A percentile compares a stretch with the other conserved stretches of the same genome.
phyloP scores from a whole-genome alignment of 2,329 filamentous ascomycete species.

The Talaromyces sp. region DNA sequence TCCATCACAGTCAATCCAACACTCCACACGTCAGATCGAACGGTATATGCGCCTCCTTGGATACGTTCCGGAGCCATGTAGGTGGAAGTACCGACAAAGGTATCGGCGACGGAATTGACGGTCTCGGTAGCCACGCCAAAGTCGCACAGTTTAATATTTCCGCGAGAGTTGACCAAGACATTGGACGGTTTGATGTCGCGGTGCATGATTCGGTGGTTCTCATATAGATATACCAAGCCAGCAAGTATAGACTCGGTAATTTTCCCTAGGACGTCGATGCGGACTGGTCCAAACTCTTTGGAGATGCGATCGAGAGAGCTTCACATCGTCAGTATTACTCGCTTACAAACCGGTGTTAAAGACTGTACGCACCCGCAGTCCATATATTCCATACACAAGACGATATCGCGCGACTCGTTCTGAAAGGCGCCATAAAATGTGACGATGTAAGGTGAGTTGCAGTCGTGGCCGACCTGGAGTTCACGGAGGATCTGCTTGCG shows the following conservation, averaged over 20 bases:
- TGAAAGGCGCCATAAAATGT: constrained; percentile 97
- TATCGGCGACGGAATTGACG: constrained; percentile 96
- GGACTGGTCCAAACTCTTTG: constrained; percentile 88
- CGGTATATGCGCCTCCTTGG: constrained; percentile 92
- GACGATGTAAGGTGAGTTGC: constrained; percentile 94
- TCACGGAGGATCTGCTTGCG: constrained; percentile 96
- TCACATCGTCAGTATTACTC: constrained; percentile 23
- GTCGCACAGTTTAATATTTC: constrained; percentile 95
- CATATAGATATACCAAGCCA: constrained; percentile 91
- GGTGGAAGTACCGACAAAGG: constrained; percentile 95
- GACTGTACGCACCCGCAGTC: constrained; percentile 77
- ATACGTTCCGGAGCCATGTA: constrained; percentile 99
- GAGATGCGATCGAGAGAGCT: constrained; percentile 93
- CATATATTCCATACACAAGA: constrained; percentile 99
- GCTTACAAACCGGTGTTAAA: background rate
- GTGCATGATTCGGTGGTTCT: constrained; percentile 96
- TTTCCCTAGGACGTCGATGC: constrained; percentile 94
- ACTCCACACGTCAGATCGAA: constrained; percentile 99
- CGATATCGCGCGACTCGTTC: constrained; percentile 94
- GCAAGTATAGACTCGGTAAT: constrained; percentile 94
- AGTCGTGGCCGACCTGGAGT: constrained; percentile 97
- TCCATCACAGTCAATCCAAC: constrained; percentile 96
- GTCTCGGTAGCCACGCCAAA: constrained; percentile 98
- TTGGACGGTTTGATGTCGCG: constrained; percentile 98
- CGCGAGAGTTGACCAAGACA: constrained; percentile 89